phyloP scores from a whole-genome alignment of 805 yeast species.

The Yarrowia porcina region DNA sequence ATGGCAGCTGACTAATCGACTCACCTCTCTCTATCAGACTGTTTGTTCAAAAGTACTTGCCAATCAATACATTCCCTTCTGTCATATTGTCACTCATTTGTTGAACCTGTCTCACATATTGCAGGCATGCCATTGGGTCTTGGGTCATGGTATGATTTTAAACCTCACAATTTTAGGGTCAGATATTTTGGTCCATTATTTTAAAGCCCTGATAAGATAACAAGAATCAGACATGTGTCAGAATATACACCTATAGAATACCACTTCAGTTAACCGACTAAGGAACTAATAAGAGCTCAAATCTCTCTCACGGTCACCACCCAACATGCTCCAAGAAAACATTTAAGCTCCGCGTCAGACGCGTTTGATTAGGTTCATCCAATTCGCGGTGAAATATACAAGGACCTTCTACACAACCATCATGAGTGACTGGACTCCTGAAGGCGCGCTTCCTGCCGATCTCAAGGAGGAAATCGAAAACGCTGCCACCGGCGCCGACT shows the following conservation, averaged over 20 bases:
- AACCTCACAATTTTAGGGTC: not conserved
- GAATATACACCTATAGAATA: no score
- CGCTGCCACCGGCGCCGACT: not conserved
- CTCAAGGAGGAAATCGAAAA: not conserved
- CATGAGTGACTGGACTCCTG: slow-evolving; percentile 22
- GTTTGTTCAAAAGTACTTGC: no score
- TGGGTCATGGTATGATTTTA: not conserved
- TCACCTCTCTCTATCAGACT: no score
- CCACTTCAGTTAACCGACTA: no score
- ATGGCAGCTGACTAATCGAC: no score
- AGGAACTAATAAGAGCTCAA: no score
- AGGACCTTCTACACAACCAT: not conserved
- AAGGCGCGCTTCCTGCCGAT: slow-evolving; percentile 8
- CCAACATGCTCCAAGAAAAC: not conserved
- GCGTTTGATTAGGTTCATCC: slow-evolving; percentile 6
- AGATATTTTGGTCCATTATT: no score
- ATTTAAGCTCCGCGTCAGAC: not conserved
- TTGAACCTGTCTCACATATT: not conserved
- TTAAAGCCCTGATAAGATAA: no score
- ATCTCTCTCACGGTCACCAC: no score
- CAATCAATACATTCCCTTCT: no score
- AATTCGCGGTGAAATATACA: not conserved
- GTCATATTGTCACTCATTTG: no score
- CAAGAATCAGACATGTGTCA: not conserved
- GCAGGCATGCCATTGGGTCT: not conserved